Base-by-base conservation (phyloP, 2,329 filamentous ascomycete genomes). In the Chaetomiaceae sp. region DNA sequence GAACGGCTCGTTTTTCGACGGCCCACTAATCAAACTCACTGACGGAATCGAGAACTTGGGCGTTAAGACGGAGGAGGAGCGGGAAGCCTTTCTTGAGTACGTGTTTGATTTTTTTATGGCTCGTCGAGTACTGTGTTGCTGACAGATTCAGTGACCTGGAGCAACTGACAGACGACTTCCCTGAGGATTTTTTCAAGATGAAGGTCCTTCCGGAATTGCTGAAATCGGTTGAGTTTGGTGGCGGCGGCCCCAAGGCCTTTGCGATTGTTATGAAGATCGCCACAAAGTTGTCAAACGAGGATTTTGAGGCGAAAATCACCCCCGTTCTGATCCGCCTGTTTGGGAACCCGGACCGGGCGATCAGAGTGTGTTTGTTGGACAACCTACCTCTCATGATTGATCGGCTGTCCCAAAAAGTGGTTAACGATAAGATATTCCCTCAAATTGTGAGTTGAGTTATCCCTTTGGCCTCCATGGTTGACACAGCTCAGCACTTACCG, bases 161-260 rank as follows among this genome's bases (percentile, higher is more conserved):
- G 60, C 79, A 87, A 55, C 78, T 96, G 5, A 87, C 90, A 0
- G 90, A 96, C 61, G 91, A 99, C 68, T 96, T 97, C 57, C 94
- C 94, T 0, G 92, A 96, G 66, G 94, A 97, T 55, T 99, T 96
- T 69, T 96, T 97, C 77, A 95, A 95, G 67, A 88, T 95, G 79
- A 99, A 97, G 66, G 84, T 99, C 3, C 77, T 99, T 8, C 94
- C 94, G 0, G 94, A 99, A 66, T 75, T 99, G 27, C 78, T 99
- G n/a, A 99, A 97, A 67, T 96, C 91, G 0, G 90, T 97, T n/a
- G 94, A 99, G 65, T 99, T 96, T 68, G 94, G 94, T 7, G 94
- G 92, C 10, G 94, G 94, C 25, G 94, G 94, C 0, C 89, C 92
- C 0, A 95, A 95, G 65, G 91, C 95, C 0, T 88, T 99, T 55